phyloP scores from a whole-genome alignment of 345 rosid genomes.

The Luvunga scandens region DNA sequence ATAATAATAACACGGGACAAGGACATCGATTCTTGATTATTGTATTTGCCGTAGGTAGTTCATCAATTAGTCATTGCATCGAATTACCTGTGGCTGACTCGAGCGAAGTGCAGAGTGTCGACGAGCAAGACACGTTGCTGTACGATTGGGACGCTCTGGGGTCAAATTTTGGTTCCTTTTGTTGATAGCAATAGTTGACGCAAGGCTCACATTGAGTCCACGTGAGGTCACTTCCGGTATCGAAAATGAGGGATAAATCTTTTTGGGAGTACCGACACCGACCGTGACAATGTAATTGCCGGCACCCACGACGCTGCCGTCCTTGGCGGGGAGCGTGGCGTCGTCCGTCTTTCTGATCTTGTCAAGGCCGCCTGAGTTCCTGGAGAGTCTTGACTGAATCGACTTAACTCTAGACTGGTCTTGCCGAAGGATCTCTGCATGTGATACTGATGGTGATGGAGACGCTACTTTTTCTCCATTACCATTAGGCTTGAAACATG shows the following conservation, averaged over 20 bases:
- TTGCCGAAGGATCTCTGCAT: constrained; percentile 41
- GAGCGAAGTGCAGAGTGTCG: neutral
- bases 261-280: neutral
- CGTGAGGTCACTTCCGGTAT: neutral
- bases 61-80: neutral
- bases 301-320: constrained; percentile 46
- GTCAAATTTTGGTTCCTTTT: neutral
- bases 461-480: constrained; percentile 1
- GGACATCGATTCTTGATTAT: neutral
- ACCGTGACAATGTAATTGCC: constrained; percentile 33
- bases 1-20: too few species aligned
- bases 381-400: constrained; percentile 44
- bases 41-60: too few species aligned
- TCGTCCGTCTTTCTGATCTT: constrained; percentile 13
- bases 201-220: neutral
- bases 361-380: neutral
- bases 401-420: constrained; percentile 64
- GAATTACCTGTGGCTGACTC: neutral
- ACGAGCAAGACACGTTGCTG: neutral
- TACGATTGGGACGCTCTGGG: neutral
- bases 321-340: constrained; percentile 49
- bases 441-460: constrained; percentile 23
- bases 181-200: neutral
- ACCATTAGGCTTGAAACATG: constrained; percentile 38
- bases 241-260: neutral